Percentiles rank a stretch among this genome's conserved stretches.
phyloP scores from a whole-genome alignment of 305 asterid genomes.

The Plantago coronopus region DNA sequence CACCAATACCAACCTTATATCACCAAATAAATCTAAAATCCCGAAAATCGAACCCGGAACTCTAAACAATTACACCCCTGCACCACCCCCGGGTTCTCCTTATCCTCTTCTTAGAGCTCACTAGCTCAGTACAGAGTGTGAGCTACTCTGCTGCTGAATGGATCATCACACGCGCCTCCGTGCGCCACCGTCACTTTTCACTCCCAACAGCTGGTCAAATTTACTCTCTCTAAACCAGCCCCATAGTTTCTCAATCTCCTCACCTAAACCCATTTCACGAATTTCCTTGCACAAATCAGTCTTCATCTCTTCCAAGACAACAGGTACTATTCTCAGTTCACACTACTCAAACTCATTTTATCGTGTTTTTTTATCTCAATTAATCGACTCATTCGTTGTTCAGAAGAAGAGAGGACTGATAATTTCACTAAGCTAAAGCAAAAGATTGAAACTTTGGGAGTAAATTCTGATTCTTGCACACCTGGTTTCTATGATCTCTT shows the following conservation, averaged over 20 bases:
- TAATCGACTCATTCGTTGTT: conserved; percentile 14
- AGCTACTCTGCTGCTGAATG: not conserved
- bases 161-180: conserved; percentile 11
- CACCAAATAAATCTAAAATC: too few relatives aligned
- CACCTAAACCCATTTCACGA: conserved; percentile 23
- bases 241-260: conserved; percentile 23
- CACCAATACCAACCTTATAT: too few relatives aligned
- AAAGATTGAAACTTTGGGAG: conserved; percentile 44
- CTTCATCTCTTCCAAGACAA: conserved; percentile 19
- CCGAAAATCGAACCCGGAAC: too few relatives aligned
- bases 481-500: conserved; percentile 57
- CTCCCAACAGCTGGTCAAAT: conserved; percentile 15
- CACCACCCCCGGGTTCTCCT: too few relatives aligned
- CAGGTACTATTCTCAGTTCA: conserved; percentile 27
- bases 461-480: conserved; percentile 40
- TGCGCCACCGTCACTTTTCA: conserved; percentile 19
- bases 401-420: conserved; percentile 30
- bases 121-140: not conserved
- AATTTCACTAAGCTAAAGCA: conserved; percentile 32
- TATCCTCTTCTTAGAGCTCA: not conserved
- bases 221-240: conserved; percentile 20
- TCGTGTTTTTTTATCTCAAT: not conserved
- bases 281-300: conserved; percentile 19
- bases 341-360: not conserved
- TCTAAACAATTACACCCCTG: too few relatives aligned